Base-by-base conservation (phyloP, 495 filamentous ascomycete genomes). In the Pyronema omphalodes region DNA sequence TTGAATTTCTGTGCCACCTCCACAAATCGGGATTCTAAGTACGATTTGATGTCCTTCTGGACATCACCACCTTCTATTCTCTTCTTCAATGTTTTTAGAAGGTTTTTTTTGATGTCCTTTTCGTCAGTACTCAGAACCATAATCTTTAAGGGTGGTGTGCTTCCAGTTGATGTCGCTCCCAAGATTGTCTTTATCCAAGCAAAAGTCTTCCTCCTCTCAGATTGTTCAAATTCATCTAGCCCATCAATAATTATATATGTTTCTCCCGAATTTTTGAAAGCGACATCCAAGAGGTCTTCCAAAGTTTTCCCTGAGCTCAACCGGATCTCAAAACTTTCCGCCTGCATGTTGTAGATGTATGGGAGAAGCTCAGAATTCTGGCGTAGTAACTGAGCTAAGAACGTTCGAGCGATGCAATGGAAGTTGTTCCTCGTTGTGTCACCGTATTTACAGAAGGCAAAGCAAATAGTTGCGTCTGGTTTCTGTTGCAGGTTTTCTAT, bases 241-340 rank as follows among this genome's bases (percentile, higher is more conserved):
- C 70, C 72, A 52, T 74, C 72, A 50, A 74, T 67, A 11, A 73
- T 56, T 15, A 74, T 65, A 52, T 65, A 67, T 0, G 66, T 52
- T 6, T 59, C 51, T 34, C 56, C 57, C 9, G 60, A 57, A 43
- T 57, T 54, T 18, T 60, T 51, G 37, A 67, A 61, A 29, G 65
- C 59, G 3, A 57, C 49, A 14, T 64, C 54, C 6, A 72, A 55
- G 12, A 73, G 63, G 0, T 65, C 51, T 44, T 58, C 60, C 23
- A 65, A 58, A 5, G 58, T 46, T 19, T 44, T 35, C 4, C 52
- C 47, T 36, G 67, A 59, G 17, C 56, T 68, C 29, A 67, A 57
- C n/a, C 55, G 64, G 33, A 57, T 23, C 37, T 65, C 63, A 18
- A 60, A 65, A 33, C 57, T 65, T 1, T 51, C 53, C n/a, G 55